phyloP scores from a whole-genome alignment of 495 filamentous ascomycete species.

The Xylaria grammica region DNA sequence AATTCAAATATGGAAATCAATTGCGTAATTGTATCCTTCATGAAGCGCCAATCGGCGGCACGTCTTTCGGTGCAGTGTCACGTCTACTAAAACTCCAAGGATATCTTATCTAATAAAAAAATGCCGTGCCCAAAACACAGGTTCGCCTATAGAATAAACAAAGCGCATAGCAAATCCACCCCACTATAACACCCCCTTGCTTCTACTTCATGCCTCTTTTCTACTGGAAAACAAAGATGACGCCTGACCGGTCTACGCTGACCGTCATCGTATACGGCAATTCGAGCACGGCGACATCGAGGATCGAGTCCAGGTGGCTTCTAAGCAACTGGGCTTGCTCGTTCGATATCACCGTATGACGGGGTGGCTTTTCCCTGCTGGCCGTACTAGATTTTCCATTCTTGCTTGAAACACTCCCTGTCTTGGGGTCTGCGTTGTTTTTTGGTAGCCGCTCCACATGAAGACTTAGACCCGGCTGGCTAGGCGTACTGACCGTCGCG shows the following conservation, averaged over 20 bases:
- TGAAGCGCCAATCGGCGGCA: not conserved
- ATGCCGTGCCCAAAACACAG: not conserved
- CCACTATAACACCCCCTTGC: not conserved
- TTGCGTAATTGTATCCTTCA: not conserved
- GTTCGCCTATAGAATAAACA: not conserved
- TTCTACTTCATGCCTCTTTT: constrained; percentile 1
- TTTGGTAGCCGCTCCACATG: constrained; percentile 72
- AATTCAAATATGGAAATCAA: not conserved
- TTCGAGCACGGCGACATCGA: constrained; percentile 87
- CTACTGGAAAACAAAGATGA: constrained; percentile 82
- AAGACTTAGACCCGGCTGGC: constrained; percentile 72
- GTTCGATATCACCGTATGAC: constrained; percentile 84
- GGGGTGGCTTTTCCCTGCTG: constrained; percentile 57
- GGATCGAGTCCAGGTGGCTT: constrained; percentile 85
- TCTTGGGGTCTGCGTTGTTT: constrained; percentile 46
- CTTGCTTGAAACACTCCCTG: constrained; percentile 39
- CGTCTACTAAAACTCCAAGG: constrained; percentile 15
- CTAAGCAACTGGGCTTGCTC: constrained; percentile 87
- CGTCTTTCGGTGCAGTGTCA: not conserved
- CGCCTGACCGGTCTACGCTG: constrained; percentile 87
- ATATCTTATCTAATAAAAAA: not conserved
- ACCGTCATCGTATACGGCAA: constrained; percentile 91
- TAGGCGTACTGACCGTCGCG: constrained; percentile 48
- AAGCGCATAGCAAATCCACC: not conserved
- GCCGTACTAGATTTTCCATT: constrained; percentile 32